phyloP scores from a whole-genome alignment of 2,329 filamentous ascomycete species.

The Diplodia seriata region DNA sequence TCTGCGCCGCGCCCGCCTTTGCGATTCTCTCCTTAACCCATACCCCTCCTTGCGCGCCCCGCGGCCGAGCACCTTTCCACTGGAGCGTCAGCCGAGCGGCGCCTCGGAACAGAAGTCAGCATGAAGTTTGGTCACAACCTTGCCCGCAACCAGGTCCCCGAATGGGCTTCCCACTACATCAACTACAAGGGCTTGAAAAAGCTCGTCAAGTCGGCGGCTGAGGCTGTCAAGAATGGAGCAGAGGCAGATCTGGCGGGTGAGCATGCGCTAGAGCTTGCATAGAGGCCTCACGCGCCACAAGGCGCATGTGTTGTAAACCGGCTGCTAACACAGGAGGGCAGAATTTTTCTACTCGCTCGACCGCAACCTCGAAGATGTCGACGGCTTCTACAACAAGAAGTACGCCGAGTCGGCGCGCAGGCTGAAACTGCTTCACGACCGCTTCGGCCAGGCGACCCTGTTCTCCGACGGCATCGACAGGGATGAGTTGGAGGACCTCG shows the following conservation, averaged over 20 bases:
- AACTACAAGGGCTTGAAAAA: conserved; percentile 94
- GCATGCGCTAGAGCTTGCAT: conserved; percentile 44
- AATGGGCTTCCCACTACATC: conserved; percentile 85
- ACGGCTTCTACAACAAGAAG: conserved; percentile 96
- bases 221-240: conserved; percentile 67
- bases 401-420: conserved; percentile 83
- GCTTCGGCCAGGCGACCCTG: conserved; percentile 79
- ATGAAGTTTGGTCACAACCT: conserved; percentile 65
- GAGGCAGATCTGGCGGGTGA: conserved; percentile 90
- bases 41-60: conserved; percentile 12
- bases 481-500: conserved; percentile 89
- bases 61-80: background rate
- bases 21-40: conserved; percentile 3
- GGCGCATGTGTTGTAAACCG: background rate
- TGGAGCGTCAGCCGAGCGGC: conserved; percentile 8
- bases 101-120: background rate
- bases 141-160: conserved; percentile 82
- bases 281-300: background rate
- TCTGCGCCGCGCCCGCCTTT: conserved; percentile 22
- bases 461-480: conserved; percentile 76
- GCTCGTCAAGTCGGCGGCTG: conserved; percentile 82
- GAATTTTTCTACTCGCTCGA: conserved; percentile 98
- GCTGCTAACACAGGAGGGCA: conserved; percentile 50
- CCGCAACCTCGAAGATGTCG: conserved; percentile 95
- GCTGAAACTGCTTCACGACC: conserved; percentile 83